Base-by-base conservation (phyloP, 805 yeast species). In the Saccharomycopsis sp. region DNA sequence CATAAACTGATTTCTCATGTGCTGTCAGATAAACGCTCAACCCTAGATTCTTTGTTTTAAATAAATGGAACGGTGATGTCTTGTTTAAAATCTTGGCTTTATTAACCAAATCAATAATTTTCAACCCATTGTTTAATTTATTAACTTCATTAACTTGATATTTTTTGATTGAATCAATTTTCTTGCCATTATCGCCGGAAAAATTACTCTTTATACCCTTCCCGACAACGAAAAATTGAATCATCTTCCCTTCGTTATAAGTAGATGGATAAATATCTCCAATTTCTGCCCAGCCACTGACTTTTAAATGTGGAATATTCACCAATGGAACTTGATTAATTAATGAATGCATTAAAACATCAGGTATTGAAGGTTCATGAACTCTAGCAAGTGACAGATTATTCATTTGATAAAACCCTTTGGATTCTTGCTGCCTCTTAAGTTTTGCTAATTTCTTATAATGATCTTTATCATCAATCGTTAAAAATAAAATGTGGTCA, bases 261-360 rank as follows among this genome's bases (percentile, higher is more conserved):
- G 74, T 67, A 2, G 77, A 67, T 4, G 77, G 75, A 17, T 71
- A 60, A 2, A 82, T 66, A 26, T 77, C 73, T 27, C 71, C 70
- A 5, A 88, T 75, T 9, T 70, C 67, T 22, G 81, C 72, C 85
- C 93, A 86, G 3, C 74, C 70, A 9, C 66, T 68, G 4, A 89
- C 96, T 49, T 65, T 67, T 67, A 90, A 68, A 22, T 67, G 66
- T 0, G 97, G 96, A 14, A 88, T 63, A 32, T 74, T 68, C 52
- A 47, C 73, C 34, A 90, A 68, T 0, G 95, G 93, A 20, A 80
- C 81, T 55, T 86, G 94, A 58, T 90, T 90, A 24, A 85, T 77
- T 57, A 90, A 68, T 0, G 96, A 86, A 56, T 89, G 95, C 95
- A 89, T 86, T 48, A 90, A 64, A 38, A 86, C 71, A 59, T 88